Base-by-base conservation (phyloP, 2,329 filamentous ascomycete species). In the Pyrenochaeta sp. region DNA sequence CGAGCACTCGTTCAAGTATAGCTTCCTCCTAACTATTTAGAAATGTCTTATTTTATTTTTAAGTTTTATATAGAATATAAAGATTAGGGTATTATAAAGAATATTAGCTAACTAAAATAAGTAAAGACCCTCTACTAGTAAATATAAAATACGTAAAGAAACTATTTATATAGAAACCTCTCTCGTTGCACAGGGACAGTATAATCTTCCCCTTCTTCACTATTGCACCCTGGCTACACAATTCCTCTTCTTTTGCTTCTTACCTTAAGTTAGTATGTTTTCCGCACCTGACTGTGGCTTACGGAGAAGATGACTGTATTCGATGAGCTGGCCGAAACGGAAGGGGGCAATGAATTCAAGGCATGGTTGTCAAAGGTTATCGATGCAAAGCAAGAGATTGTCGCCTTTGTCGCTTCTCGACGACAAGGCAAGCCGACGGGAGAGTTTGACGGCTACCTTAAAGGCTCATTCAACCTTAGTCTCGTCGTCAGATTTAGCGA, bases 321-420 rank as follows among this genome's bases (percentile, higher is more conserved):
- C 49, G 61, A 66, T 50, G 61, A 69, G 59, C 55, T 69, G n/a
- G 62, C 66, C 39, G 66, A 69, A 59, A 67, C 61, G 12, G 57
- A 64, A 40, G 61, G 57, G 43, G 66, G 67, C 49, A 42, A 64
- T 25, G 53, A 67, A 57, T 64, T 63, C 48, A 54, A 55, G 32
- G 59, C 50, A n/a, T 69, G 66, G 61, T 37, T 64, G 39, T 56
- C 60, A 32, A 62, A 63, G 50, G 43, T 63, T 8, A 58, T 69
- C 50, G 64, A 65, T 52, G 64, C 62, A 56, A 69, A 67, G 57
- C 52, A 67, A 62, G 63, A 67, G 22, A 62, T 64, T 56, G 58
- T 64, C 40, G 53, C 51, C 37, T 67, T 67, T 57, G 58, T 68
- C 13, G 48, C 60, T 51, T 59, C 54, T 59, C 61, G 49, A 47